Conservation (phyloP, 2,329 filamentous ascomycete species). For the Stagonosporopsis vannaccii region DNA sequence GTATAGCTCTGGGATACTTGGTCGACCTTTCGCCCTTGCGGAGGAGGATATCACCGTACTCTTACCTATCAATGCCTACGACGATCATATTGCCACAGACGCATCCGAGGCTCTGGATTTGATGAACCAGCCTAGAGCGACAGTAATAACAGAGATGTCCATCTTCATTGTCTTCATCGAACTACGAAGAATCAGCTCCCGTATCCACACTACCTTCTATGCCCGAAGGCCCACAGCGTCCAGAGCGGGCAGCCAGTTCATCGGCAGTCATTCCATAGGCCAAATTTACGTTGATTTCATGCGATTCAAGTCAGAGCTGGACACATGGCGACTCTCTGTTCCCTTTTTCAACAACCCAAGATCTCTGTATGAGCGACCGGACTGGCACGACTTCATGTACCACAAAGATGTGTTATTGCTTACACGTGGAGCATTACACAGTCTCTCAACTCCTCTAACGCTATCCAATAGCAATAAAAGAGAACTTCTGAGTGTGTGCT, state of each 20-base stretch:
- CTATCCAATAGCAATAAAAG: slow-evolving; percentile 10
- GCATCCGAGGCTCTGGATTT: not conserved
- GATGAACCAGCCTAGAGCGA: not conserved
- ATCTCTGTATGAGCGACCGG: slow-evolving; percentile 54
- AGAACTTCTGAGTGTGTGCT: slow-evolving; percentile 34
- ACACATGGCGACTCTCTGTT: slow-evolving; percentile 46
- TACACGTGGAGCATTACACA: slow-evolving; percentile 52
- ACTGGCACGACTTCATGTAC: slow-evolving; percentile 56
- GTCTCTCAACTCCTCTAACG: slow-evolving; percentile 30
- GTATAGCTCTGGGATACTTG: slow-evolving; percentile 54
- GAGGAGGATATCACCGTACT: slow-evolving; percentile 51
- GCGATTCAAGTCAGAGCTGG: slow-evolving; percentile 45
- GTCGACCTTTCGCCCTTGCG: slow-evolving; percentile 53
- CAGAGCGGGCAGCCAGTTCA: not conserved
- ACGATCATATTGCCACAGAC: slow-evolving; percentile 17
- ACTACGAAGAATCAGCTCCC: slow-evolving; percentile 53
- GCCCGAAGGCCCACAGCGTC: not conserved
- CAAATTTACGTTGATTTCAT: slow-evolving; percentile 17
- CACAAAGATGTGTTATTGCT: slow-evolving; percentile 53
- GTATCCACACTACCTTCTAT: slow-evolving; percentile 45
- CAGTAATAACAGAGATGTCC: slow-evolving; percentile 40
- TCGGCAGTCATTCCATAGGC: slow-evolving; percentile 12
- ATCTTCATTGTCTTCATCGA: slow-evolving; percentile 52
- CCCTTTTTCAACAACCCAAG: slow-evolving; percentile 46
- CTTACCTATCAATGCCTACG: slow-evolving; percentile 48